Percentiles rank a stretch among this genome's conserved stretches.
These are phyloP conservation scores for Pyronema domesticum DNA, from an alignment of 495 filamentous ascomycete genomes.

Conservation along the genomic window DNA sequence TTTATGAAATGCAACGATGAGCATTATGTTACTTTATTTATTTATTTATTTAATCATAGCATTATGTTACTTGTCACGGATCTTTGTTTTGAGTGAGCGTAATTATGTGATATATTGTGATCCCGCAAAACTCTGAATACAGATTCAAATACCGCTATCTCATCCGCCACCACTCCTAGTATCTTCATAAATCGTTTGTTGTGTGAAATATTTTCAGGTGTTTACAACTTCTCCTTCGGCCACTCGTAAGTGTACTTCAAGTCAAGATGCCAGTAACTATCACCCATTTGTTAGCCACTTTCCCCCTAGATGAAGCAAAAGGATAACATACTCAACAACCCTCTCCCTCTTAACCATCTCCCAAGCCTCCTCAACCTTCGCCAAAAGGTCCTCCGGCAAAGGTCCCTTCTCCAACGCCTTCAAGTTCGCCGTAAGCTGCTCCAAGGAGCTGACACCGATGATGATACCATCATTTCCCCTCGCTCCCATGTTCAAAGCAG, in stretches of 20 bases:
- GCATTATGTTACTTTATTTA: too few relatives aligned
- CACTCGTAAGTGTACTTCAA: constrained; percentile 40
- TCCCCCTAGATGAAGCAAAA: constrained; percentile 5
- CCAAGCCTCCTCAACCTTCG: constrained; percentile 67
- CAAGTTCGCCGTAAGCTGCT: constrained; percentile 61
- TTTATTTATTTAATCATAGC: too few relatives aligned
- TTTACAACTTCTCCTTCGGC: too few relatives aligned
- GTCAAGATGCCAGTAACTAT: constrained; percentile 55
- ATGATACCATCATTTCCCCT: constrained; percentile 66
- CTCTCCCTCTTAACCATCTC: constrained; percentile 40
- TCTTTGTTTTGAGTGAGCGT: too few relatives aligned
- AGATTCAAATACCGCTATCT: too few relatives aligned
- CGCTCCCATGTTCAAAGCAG: constrained; percentile 43
- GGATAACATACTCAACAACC: constrained; percentile 31
- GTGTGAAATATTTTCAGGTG: too few relatives aligned
- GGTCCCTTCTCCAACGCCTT: constrained; percentile 69
- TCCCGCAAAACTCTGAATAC: too few relatives aligned
- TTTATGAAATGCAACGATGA: too few relatives aligned
- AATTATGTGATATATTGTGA: too few relatives aligned
- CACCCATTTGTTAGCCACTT: background rate
- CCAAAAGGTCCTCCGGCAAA: constrained; percentile 47
- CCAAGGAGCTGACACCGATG: constrained; percentile 56
- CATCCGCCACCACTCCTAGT: too few relatives aligned
- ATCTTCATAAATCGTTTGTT: too few relatives aligned
- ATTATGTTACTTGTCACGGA: too few relatives aligned